phyloP scores from a whole-genome alignment of 345 rosid genomes.

The Moringa oleifera region DNA sequence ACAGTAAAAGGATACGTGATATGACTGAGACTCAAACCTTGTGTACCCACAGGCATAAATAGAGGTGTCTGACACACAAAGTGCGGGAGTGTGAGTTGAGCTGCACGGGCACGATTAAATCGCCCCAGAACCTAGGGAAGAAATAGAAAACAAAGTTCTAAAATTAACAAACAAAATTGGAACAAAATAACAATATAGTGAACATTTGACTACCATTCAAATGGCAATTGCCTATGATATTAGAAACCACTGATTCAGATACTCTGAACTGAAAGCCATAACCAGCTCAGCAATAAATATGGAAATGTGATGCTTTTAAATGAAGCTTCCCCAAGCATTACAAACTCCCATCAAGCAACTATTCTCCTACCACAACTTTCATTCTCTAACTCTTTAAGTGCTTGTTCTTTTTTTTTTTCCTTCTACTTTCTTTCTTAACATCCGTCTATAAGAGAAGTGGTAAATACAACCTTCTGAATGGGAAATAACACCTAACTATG shows the following conservation, averaged over 20 bases:
- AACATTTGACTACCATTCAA: not conserved
- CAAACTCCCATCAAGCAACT: not conserved
- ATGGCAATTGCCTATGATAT: not conserved
- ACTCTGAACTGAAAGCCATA: not conserved
- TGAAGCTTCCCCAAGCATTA: no score
- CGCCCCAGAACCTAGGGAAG: slow-evolving; percentile 49
- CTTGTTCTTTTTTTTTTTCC: no score
- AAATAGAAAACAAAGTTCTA: not conserved
- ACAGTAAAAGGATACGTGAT: not conserved
- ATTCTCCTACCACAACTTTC: not conserved
- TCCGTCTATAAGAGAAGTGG: not conserved
- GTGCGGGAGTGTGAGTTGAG: slow-evolving; percentile 66
- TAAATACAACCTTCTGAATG: not conserved
- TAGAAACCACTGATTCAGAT: not conserved
- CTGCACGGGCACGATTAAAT: slow-evolving; percentile 83
- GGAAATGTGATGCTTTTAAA: no score
- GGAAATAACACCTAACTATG: not conserved
- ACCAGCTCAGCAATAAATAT: not conserved
- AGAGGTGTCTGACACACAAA: slow-evolving; percentile 63
- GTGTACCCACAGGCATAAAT: slow-evolving; percentile 86
- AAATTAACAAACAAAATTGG: not conserved
- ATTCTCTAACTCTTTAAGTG: not conserved
- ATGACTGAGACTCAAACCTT: slow-evolving; percentile 39
- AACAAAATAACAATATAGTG: not conserved
- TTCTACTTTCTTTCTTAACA: not conserved